Percentiles rank a stretch among this genome's conserved stretches.
Evolutionary conservation across 208 protist genomes (phyloP).

Genomic region (Novymonas esmeraldas): DNA sequence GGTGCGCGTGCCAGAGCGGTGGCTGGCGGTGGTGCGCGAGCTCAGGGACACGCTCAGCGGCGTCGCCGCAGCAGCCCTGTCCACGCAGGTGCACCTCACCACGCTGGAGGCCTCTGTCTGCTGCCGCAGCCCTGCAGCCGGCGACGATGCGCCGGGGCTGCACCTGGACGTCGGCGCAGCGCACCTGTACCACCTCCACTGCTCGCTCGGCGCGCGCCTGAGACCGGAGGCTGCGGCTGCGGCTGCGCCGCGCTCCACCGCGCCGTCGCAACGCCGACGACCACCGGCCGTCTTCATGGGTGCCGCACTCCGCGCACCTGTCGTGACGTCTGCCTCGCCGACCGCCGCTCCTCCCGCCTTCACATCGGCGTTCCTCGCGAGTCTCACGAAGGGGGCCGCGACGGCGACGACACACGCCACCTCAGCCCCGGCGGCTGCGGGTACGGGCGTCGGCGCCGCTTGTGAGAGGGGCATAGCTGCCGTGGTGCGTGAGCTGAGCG

Average conservation of each 20-base stretch:
- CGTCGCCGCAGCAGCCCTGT: not conserved
- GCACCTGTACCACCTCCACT: conserved; percentile 23
- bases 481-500: conserved; percentile 21
- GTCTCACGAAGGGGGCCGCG: not conserved
- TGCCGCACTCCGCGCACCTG: conserved; percentile 8
- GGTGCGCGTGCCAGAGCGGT: conserved; percentile 4
- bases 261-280: not conserved
- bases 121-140: conserved; percentile 10
- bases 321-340: not conserved
- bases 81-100: conserved; percentile 33
- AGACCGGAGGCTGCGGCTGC: not conserved
- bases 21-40: conserved; percentile 21
- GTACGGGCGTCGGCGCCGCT: not conserved
- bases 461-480: conserved; percentile 3
- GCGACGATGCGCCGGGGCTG: not conserved
- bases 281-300: conserved; percentile 30
- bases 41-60: conserved; percentile 9
- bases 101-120: conserved; percentile 47
- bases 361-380: conserved; percentile 19
- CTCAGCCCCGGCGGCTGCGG: not conserved
- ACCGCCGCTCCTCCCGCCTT: conserved; percentile 4
- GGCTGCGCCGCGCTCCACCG: too few species aligned
- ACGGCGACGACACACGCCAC: not conserved
- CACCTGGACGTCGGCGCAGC: conserved; percentile 4
- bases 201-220: conserved; percentile 15